Base-by-base conservation (phyloP, 2,329 filamentous ascomycete species). In the Trichoderma sp. region DNA sequence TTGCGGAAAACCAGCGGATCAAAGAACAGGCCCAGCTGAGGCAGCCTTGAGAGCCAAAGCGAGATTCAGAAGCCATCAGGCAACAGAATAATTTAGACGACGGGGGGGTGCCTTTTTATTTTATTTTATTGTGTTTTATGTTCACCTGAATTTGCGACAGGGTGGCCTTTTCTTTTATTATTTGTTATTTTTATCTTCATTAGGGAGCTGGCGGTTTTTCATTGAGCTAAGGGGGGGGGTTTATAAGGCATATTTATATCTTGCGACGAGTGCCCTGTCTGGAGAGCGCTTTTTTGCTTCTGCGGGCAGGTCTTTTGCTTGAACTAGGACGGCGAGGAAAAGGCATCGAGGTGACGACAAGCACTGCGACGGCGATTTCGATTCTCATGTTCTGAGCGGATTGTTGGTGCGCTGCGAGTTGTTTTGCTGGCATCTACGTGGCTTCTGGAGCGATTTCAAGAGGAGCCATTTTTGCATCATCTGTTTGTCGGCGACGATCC, bases 11-110 rank as follows among this genome's bases (percentile, higher is more conserved):
- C 42, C 42, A 12, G 42, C 42, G 42, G 42, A 19, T 6, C 19
- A n/a, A 48, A 12, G n/a, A 22, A 25, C 25, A 13, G 54, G 54
- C 4, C 19, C 34, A 57, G 63, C 63, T 57, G 63, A 65, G 59
- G 63, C 63, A 48, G 35, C 37, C 63, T 53, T 48, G 52, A 29
- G 32, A 25, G 32, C 2, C 2, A 57, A 37, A 52, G 22, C 22
- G 19, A 27, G 27, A 29, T 10, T 25, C 17, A 19, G 35, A 60
- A 50, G 15, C 42, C 63, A 57, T 34, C 63, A 65, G 63, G 63
- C 63, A 65, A 57, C 63, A 57, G 52, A 53, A 65, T 65, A 54
- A 64, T 53, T 13, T 32, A 27, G 63, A 65, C 52, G 19, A 65
- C n/a, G 27, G 52, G 48, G 35, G 42, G n/a, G 9, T 19, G 8